Percentiles rank a stretch among this genome's conserved stretches.
These are phyloP conservation scores for Aspergillus uvarum DNA, from an alignment of 2,329 filamentous ascomycete genomes.

Conservation along the genomic window DNA sequence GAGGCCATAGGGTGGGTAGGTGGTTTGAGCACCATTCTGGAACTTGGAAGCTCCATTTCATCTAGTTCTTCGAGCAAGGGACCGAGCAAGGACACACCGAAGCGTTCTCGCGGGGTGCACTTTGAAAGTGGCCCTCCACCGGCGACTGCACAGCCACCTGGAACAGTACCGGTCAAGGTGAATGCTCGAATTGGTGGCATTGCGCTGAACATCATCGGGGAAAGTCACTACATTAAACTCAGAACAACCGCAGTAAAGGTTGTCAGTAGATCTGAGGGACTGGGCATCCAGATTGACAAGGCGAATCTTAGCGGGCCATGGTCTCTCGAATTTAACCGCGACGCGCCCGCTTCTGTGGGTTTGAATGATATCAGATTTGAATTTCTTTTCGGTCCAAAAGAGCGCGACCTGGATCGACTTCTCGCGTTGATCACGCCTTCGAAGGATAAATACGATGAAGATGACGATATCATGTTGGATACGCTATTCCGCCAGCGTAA, in stretches of 20 bases:
- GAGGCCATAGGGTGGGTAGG: slow-evolving; percentile 87
- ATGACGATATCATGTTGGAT: slow-evolving; percentile 93
- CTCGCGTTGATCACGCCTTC: slow-evolving; percentile 87
- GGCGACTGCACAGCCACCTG: slow-evolving; percentile 16
- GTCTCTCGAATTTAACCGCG: slow-evolving; percentile 47
- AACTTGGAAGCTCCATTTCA: slow-evolving; percentile 79
- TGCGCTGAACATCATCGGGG: slow-evolving; percentile 72
- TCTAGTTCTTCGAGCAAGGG: slow-evolving; percentile 61
- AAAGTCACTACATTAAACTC: slow-evolving; percentile 70
- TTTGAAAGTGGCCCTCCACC: slow-evolving; percentile 53
- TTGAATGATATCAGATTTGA: slow-evolving; percentile 68
- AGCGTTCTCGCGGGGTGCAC: slow-evolving; percentile 52
- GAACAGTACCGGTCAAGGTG: slow-evolving; percentile 56
- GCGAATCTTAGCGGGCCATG: slow-evolving; percentile 74
- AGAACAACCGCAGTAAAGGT: slow-evolving; percentile 81
- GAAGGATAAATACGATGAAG: slow-evolving; percentile 81
- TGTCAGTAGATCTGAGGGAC: slow-evolving; percentile 69
- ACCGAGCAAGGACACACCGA: slow-evolving; percentile 30
- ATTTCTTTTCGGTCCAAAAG: slow-evolving; percentile 70
- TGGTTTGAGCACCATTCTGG: slow-evolving; percentile 85
- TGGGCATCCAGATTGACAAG: slow-evolving; percentile 72
- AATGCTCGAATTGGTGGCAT: slow-evolving; percentile 76
- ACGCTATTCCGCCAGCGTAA: slow-evolving; percentile 81
- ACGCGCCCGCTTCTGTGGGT: slow-evolving; percentile 61
- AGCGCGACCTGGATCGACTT: slow-evolving; percentile 77